Base-by-base conservation (phyloP, 2,329 filamentous ascomycete species). In the Monosporascus sp. region DNA sequence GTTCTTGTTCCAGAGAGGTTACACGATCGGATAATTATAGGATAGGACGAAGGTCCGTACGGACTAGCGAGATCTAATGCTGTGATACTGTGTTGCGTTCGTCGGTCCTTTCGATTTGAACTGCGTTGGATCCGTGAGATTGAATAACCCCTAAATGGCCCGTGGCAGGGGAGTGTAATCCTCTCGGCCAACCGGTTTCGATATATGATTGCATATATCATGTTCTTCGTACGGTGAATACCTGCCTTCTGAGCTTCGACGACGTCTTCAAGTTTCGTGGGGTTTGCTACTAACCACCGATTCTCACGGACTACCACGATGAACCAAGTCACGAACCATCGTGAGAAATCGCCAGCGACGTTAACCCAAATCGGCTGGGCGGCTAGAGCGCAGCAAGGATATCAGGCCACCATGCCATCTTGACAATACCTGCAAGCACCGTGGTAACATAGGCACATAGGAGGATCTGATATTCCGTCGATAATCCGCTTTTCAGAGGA, bases 1-100 rank as follows among this genome's bases (percentile, higher is more conserved):
- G 5, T 85, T 77, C 58, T 64, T 81, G 25, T 76, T 73, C 67
- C 64, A 68, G 25, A 72, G 74, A 18, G 82, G 78, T 1, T 84
- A 83, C 60, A 69, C 64, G 27, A 68, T 81, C n/a, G 70, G 63
- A 53, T 65, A 55, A 55, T 56, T 51, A 54, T 46, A 52, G 50
- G 38, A 17, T 15, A 24, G 22, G 48, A 44, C 38, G n/a, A 50
- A 25, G 15, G n/a, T 38, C 37, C 44, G 27, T 27, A 27, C n/a
- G n/a, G n/a, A 31, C n/a, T 55, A 41, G 14, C 15, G 11, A n/a
- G 14, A 25, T 46, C 48, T 43, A 35, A 50, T 27, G 35, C 57
- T 35, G 48, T 51, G 49, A 37, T 39, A 50, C 48, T 52, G 44
- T 50, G 15, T 31, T 51, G 51, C 25, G 45, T 49, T 47, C 37